These are phyloP conservation scores for Lodderomyces parapsilosis DNA, from an alignment of 1,139 yeast genomes.

Conservation along the genomic window DNA sequence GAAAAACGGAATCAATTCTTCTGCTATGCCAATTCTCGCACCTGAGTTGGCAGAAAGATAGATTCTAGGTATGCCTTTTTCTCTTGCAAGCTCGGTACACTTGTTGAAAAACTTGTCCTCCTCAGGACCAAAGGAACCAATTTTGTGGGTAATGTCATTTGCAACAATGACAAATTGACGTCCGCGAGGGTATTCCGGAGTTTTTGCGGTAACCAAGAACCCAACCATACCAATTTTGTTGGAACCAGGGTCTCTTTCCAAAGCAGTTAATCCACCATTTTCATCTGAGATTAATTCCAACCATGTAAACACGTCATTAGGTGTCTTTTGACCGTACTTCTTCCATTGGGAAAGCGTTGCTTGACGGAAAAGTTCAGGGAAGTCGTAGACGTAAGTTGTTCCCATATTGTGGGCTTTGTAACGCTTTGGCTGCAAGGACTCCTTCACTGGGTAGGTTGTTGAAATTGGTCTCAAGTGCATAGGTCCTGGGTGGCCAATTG, in stretches of 20 bases:
- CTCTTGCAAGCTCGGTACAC: slow-evolving; percentile 89
- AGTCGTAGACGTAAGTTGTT: slow-evolving; percentile 95
- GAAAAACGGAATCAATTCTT: slow-evolving; percentile 85
- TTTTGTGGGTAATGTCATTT: slow-evolving; percentile 94
- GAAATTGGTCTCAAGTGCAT: slow-evolving; percentile 97
- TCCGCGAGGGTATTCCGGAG: slow-evolving; percentile 96
- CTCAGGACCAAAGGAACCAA: slow-evolving; percentile 98
- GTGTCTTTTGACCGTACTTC: slow-evolving; percentile 60
- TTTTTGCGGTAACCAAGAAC: slow-evolving; percentile 84
- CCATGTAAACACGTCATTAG: slow-evolving; percentile 75
- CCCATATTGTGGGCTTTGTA: slow-evolving; percentile 98
- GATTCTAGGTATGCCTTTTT: slow-evolving; percentile 89
- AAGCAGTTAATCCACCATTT: slow-evolving; percentile 79
- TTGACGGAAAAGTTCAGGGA: slow-evolving; percentile 98
- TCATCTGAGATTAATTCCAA: slow-evolving; percentile 86
- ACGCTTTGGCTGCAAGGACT: slow-evolving; percentile 96
- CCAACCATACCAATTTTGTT: slow-evolving; percentile 98
- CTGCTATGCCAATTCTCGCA: slow-evolving; percentile 98
- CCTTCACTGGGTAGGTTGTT: slow-evolving; percentile 96
- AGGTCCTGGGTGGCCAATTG: slow-evolving; percentile 89
- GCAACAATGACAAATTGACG: slow-evolving; percentile 92
- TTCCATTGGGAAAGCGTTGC: slow-evolving; percentile 87
- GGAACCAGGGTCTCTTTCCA: slow-evolving; percentile 93
- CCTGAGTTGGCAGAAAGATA: slow-evolving; percentile 98
- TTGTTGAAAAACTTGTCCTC: slow-evolving; percentile 90